phyloP scores from a whole-genome alignment of 306 rosid species.

The Prinsepia uniflora region DNA sequence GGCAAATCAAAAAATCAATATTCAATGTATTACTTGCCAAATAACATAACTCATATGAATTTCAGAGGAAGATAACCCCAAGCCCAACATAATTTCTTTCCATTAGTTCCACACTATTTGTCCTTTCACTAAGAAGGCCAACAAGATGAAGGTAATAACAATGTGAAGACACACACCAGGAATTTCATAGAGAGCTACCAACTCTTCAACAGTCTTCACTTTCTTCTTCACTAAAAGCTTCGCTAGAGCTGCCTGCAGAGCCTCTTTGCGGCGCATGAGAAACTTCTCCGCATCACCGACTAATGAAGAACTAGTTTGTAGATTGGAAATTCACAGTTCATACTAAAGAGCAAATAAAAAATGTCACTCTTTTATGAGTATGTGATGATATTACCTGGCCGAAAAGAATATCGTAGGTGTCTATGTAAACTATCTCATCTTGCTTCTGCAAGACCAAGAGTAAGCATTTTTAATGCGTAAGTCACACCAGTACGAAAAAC shows the following conservation, averaged over 20 bases:
- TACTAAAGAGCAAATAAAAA: neutral
- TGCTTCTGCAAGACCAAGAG: conserved; percentile 55
- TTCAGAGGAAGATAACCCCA: neutral
- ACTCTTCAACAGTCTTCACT: conserved; percentile 52
- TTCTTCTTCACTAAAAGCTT: conserved; percentile 48
- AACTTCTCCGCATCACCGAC: conserved; percentile 80
- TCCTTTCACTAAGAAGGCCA: neutral
- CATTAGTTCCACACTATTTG: neutral
- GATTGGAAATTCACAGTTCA: neutral
- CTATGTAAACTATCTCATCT: conserved; percentile 62
- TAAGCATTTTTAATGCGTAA: neutral
- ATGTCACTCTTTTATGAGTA: neutral
- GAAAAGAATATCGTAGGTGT: conserved; percentile 79
- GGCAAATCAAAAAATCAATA: neutral
- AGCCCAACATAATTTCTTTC: neutral
- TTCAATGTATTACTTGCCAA: neutral
- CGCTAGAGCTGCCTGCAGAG: conserved; percentile 46
- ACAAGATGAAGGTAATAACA: neutral
- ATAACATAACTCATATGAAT: neutral
- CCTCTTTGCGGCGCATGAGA: conserved; percentile 50
- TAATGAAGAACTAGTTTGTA: conserved; percentile 46
- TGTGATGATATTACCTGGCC: conserved; percentile 54
- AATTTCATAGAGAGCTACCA: conserved; percentile 44
- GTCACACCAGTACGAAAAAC: neutral
- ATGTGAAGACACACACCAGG: conserved; percentile 46